These are phyloP conservation scores for Phytophthora hybrid DNA, from an alignment of 352 stramenopile species.

Conservation along the genomic window DNA sequence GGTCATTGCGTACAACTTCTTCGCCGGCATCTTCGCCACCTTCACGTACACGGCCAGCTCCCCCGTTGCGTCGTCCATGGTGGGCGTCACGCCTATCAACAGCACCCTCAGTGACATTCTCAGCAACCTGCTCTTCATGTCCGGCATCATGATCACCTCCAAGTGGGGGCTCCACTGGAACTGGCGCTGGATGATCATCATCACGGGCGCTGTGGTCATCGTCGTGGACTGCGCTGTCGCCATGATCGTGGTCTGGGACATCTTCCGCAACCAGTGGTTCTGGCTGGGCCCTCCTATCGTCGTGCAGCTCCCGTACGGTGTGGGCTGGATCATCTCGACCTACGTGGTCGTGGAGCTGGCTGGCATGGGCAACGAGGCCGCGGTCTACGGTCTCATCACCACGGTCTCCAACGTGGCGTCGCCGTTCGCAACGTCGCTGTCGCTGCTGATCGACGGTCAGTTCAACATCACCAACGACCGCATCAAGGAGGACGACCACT, in stretches of 20 bases:
- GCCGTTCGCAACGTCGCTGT: constrained; percentile 37
- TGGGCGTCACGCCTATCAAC: constrained; percentile 40
- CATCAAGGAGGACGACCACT: constrained; percentile 36
- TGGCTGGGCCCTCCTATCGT: constrained; percentile 47
- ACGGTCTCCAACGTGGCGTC: constrained; percentile 34
- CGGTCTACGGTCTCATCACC: constrained; percentile 40
- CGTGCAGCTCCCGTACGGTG: constrained; percentile 51
- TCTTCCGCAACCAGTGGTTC: constrained; percentile 49
- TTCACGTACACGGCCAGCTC: constrained; percentile 43
- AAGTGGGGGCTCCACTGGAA: constrained; percentile 50
- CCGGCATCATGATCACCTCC: constrained; percentile 43
- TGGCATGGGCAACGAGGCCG: constrained; percentile 35
- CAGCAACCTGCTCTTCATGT: constrained; percentile 41
- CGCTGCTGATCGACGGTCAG: constrained; percentile 30
- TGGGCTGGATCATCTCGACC: constrained; percentile 52
- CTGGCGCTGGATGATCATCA: constrained; percentile 43
- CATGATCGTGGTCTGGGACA: constrained; percentile 44
- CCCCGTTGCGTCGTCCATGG: constrained; percentile 35
- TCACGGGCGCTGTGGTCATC: constrained; percentile 30
- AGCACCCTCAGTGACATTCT: constrained; percentile 40
- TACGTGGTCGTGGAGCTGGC: constrained; percentile 34
- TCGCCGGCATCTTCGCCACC: constrained; percentile 36
- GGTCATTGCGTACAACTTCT: constrained; percentile 48
- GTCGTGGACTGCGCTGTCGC: constrained; percentile 31
- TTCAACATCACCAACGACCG: constrained; percentile 43